A percentile compares a stretch with the other conserved stretches of the same genome.
These are phyloP conservation scores for Acacia confusa DNA, from an alignment of 306 rosid species.

Conservation along the genomic window DNA sequence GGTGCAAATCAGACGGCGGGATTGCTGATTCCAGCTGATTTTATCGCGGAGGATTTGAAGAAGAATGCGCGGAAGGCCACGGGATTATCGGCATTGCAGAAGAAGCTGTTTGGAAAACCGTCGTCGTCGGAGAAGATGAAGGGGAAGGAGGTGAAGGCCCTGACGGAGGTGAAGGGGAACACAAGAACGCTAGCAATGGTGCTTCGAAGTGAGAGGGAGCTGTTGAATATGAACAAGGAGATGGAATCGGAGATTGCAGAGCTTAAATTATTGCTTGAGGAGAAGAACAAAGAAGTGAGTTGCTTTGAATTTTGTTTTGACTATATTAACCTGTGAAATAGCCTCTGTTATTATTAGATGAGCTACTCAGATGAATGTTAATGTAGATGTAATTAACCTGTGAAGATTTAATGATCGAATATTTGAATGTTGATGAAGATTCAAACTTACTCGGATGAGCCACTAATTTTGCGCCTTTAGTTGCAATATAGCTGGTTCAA, in stretches of 20 bases:
- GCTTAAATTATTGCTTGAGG: conserved; percentile 59
- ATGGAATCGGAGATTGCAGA: conserved; percentile 58
- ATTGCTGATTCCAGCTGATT: conserved; percentile 65
- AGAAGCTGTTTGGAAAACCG: conserved; percentile 77
- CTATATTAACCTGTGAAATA: background rate
- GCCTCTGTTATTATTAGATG: background rate
- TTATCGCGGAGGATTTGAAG: conserved; percentile 65
- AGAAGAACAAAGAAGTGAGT: conserved; percentile 77
- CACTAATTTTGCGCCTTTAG: background rate
- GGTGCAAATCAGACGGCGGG: conserved; percentile 33
- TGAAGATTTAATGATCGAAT: no score
- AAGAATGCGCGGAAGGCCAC: conserved; percentile 61
- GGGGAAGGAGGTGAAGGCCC: conserved; percentile 70
- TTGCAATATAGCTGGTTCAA: background rate
- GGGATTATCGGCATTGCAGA: conserved; percentile 60
- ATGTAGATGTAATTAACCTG: no score
- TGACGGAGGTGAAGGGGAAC: conserved; percentile 89
- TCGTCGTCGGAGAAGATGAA: conserved; percentile 42
- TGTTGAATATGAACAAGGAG: conserved; percentile 64
- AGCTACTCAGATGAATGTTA: no score
- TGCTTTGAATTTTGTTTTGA: background rate
- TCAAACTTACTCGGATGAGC: background rate
- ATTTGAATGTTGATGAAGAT: background rate
- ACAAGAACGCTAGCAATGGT: conserved; percentile 94
- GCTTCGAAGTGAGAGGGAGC: conserved; percentile 93